Base-by-base conservation (phyloP, 345 rosid species). In the Iberis pinnata region DNA sequence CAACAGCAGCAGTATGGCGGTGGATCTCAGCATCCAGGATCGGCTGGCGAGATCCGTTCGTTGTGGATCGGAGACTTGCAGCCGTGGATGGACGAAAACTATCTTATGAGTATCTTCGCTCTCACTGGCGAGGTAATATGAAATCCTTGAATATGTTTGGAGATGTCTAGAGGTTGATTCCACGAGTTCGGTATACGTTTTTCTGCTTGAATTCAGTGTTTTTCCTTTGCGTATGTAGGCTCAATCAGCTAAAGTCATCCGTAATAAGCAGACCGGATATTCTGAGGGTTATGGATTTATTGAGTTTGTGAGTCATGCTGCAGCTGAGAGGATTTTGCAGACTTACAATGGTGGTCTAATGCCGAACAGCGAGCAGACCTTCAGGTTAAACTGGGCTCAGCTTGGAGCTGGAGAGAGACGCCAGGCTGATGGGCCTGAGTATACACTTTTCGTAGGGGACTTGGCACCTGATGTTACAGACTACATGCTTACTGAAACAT, bases 1-100 rank as follows among this genome's bases (percentile, higher is more conserved):
- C 29, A 64, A 17, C 66, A 52, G 54, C 80, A 61, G 60, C 72
- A 68, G 36, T 75, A 75, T 47, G 73, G 53, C 16, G 72, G 58
- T 11, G 74, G 69, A 18, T 60, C 61, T 27, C 76, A 65, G 27
- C 71, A 42, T 49, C 70, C 53, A 24, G 58, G 26, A 50, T 65
- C 70, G 6, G 45, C 64, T 1, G 70, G 61, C 8, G 95, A 83
- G 75, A 68, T 85, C 69, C 79, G 78, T 65, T 83, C 95, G 10
- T 66, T 92, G 58, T 92, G 97, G 98, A 85, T 92, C 64, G 96
- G 97, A 9, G 97, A 88, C 68, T 57, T 87, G 61, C 93, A 80
- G 78, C 88, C 71, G 5, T 82, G 94, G 86, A 92, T 92, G 98
- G 96, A 92, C 33, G 96, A 92, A 68, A 74, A 15, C 73, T 92